These are phyloP conservation scores for Cyclostephanos tholiformis DNA, from an alignment of 108 stramenopile species.

Conservation along the genomic window DNA sequence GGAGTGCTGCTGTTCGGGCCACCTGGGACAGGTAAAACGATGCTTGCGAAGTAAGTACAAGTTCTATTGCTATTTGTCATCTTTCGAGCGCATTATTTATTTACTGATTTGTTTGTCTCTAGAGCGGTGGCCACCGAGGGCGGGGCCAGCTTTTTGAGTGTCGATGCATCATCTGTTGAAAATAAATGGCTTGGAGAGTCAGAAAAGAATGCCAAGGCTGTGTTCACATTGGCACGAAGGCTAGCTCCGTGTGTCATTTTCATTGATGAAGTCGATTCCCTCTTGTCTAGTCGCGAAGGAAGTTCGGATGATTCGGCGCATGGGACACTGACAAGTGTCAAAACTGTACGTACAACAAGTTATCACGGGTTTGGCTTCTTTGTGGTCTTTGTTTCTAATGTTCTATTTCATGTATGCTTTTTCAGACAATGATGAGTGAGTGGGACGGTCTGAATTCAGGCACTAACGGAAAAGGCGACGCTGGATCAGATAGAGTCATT, in stretches of 20 bases:
- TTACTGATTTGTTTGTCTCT: background rate
- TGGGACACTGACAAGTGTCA: conserved; percentile 96
- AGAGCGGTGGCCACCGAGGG: conserved; percentile 99
- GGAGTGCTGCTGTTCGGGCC: conserved; percentile 97
- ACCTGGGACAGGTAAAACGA: conserved; percentile 74
- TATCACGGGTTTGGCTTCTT: background rate
- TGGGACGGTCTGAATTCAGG: conserved; percentile 97
- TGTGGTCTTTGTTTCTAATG: background rate
- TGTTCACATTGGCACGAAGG: conserved; percentile 95
- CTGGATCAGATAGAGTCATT: conserved; percentile 84
- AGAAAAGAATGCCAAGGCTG: conserved; percentile 99
- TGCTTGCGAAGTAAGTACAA: too few species aligned
- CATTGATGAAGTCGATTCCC: conserved; percentile 96
- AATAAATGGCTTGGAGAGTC: conserved; percentile 99
- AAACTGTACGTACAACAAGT: conserved; percentile 71
- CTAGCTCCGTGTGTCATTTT: conserved; percentile 96
- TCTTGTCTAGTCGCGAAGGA: conserved; percentile 89
- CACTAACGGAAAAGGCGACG: conserved; percentile 83
- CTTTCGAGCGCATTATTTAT: too few species aligned
- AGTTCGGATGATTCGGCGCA: conserved; percentile 95
- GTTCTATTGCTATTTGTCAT: too few species aligned
- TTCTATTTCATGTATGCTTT: background rate
- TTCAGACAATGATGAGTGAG: conserved; percentile 90
- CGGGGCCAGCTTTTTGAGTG: conserved; percentile 94
- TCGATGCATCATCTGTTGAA: conserved; percentile 96